These are phyloP conservation scores for Diaporthe nobilis DNA, from an alignment of 2,329 filamentous ascomycete genomes.

Conservation along the genomic window DNA sequence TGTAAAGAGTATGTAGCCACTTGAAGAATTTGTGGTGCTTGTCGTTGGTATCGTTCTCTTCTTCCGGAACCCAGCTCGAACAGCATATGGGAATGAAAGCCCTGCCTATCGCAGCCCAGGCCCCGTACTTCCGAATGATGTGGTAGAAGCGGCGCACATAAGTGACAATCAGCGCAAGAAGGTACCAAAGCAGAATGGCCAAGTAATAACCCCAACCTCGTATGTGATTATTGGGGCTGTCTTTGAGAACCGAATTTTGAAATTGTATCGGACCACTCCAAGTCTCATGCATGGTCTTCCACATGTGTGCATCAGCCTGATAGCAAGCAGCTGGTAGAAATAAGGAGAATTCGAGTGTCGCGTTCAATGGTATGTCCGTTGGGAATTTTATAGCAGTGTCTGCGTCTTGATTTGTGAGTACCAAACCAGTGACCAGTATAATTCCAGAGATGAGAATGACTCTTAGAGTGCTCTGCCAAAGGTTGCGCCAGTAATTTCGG, in stretches of 20 bases:
- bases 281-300: background rate
- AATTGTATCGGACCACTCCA: background rate
- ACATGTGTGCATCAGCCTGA: background rate
- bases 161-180: constrained; percentile 3
- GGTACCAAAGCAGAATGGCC: background rate
- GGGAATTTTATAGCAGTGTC: background rate
- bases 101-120: background rate
- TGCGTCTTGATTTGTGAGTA: constrained; percentile 38
- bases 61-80: background rate
- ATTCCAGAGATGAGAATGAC: constrained; percentile 49
- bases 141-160: constrained; percentile 7
- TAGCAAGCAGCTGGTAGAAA: constrained; percentile 14
- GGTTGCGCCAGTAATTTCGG: constrained; percentile 53
- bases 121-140: background rate
- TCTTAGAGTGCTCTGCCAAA: constrained; percentile 49
- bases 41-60: background rate
- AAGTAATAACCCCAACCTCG: background rate
- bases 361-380: background rate
- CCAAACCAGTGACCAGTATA: constrained; percentile 50
- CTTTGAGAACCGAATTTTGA: background rate
- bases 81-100: constrained; percentile 3
- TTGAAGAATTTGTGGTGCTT: background rate
- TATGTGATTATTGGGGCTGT: background rate
- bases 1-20: constrained; percentile 12
- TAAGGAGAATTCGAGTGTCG: no score